Conservation (phyloP, 2,329 filamentous ascomycete species). For the Chalara sp. region DNA sequence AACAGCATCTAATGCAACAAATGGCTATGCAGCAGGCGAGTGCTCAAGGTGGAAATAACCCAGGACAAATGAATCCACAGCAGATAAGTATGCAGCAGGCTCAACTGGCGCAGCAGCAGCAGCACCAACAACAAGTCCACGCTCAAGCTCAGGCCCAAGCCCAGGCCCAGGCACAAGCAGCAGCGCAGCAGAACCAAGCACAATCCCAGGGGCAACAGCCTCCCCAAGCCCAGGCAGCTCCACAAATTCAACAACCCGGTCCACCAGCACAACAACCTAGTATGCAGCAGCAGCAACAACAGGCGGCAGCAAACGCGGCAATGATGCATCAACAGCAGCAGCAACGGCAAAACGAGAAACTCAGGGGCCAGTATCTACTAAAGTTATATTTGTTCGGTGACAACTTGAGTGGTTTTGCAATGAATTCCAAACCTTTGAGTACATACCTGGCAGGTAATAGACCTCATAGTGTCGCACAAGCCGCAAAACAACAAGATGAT, state of each 20-base stretch:
- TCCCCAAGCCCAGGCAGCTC: constrained; percentile 33
- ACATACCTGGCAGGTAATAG: constrained; percentile 18
- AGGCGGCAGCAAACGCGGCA: constrained; percentile 10
- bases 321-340: constrained; percentile 33
- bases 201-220: constrained; percentile 37
- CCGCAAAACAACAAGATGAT: constrained; percentile 56
- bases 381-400: constrained; percentile 58
- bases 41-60: constrained; percentile 33
- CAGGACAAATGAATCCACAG: constrained; percentile 40
- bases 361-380: constrained; percentile 49
- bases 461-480: constrained; percentile 31
- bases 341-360: constrained; percentile 28
- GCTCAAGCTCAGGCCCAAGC: constrained; percentile 30
- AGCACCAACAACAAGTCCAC: constrained; percentile 29
- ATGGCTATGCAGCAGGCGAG: constrained; percentile 40
- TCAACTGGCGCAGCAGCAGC: constrained; percentile 33
- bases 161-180: constrained; percentile 35
- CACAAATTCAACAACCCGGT: constrained; percentile 31
- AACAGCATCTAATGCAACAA: constrained; percentile 38
- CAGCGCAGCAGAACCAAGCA: constrained; percentile 44
- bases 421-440: constrained; percentile 30
- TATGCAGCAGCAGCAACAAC: constrained; percentile 23
- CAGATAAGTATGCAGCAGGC: constrained; percentile 40
- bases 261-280: constrained; percentile 32
- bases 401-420: constrained; percentile 50